These are phyloP conservation scores for Phoma sp. DNA, from an alignment of 2,329 filamentous ascomycete species.

Conservation along the genomic window DNA sequence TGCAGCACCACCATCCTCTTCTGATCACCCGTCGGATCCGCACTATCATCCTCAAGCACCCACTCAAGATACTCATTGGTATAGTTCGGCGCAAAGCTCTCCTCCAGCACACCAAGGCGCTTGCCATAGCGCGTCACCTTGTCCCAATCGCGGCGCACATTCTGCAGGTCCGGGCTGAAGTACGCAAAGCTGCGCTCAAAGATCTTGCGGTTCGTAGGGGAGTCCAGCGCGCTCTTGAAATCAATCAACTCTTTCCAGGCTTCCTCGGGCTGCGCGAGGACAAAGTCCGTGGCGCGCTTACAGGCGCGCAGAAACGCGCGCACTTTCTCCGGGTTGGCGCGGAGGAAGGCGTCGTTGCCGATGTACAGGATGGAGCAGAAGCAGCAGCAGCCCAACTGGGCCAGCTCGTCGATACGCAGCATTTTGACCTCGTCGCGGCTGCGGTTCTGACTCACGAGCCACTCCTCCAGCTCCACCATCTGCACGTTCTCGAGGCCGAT, in stretches of 20 bases:
- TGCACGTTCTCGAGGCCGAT: constrained; percentile 82
- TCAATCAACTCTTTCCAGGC: constrained; percentile 74
- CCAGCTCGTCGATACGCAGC: constrained; percentile 81
- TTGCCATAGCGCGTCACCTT: constrained; percentile 82
- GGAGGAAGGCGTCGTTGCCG: constrained; percentile 73
- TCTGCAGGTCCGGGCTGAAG: constrained; percentile 76
- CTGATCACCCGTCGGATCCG: constrained; percentile 74
- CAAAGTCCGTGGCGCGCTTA: constrained; percentile 76
- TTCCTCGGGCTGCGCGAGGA: constrained; percentile 66
- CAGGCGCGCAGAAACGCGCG: constrained; percentile 73
- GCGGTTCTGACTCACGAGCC: constrained; percentile 69
- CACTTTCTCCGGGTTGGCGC: constrained; percentile 70
- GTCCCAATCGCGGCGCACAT: constrained; percentile 75
- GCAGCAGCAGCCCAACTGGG: constrained; percentile 81
- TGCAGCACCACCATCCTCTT: constrained; percentile 75
- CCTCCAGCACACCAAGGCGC: constrained; percentile 70
- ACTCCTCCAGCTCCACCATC: constrained; percentile 82
- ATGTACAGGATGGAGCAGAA: constrained; percentile 85
- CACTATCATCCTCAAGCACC: constrained; percentile 68
- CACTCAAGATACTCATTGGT: constrained; percentile 74
- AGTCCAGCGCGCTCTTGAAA: constrained; percentile 74
- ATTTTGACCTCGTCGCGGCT: constrained; percentile 74
- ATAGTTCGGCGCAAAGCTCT: constrained; percentile 72
- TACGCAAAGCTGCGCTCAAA: constrained; percentile 80
- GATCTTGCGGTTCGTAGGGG: constrained; percentile 75